Percentiles rank a stretch among this genome's conserved stretches.
These are phyloP conservation scores for Colletotrichum endophyticum DNA, from an alignment of 2,329 filamentous ascomycete species.

Conservation along the genomic window DNA sequence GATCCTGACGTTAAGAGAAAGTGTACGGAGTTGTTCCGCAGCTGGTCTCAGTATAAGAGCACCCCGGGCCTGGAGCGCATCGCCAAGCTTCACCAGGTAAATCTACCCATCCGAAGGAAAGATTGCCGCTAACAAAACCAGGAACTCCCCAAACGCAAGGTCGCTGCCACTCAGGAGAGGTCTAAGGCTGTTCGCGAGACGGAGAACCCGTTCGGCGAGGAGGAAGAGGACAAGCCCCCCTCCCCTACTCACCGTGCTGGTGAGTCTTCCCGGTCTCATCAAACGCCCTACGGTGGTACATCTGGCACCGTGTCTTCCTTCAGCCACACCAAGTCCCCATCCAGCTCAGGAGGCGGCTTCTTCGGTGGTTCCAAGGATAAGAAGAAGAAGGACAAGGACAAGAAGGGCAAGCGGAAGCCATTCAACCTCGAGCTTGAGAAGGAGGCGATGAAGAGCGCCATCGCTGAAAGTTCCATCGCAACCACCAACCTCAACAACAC, in stretches of 20 bases:
- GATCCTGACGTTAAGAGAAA: slow-evolving; percentile 88
- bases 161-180: slow-evolving; percentile 75
- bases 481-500: slow-evolving; percentile 90
- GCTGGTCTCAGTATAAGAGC: slow-evolving; percentile 87
- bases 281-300: slow-evolving; percentile 25
- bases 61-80: slow-evolving; percentile 82
- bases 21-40: slow-evolving; percentile 83
- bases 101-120: neutral
- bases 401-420: slow-evolving; percentile 63
- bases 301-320: slow-evolving; percentile 17
- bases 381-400: slow-evolving; percentile 53
- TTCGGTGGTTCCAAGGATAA: slow-evolving; percentile 53
- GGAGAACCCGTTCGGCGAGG: slow-evolving; percentile 72
- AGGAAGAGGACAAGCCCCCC: slow-evolving; percentile 58
- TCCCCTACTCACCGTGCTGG: slow-evolving; percentile 25
- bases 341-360: slow-evolving; percentile 40
- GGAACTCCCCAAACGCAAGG: slow-evolving; percentile 71
- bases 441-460: slow-evolving; percentile 83
- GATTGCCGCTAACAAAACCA: slow-evolving; percentile 27
- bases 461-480: slow-evolving; percentile 87
- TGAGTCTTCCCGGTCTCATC: slow-evolving; percentile 30
- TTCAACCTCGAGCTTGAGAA: slow-evolving; percentile 92
- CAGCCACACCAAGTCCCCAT: slow-evolving; percentile 42
- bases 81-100: slow-evolving; percentile 74
- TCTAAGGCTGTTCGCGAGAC: slow-evolving; percentile 86